phyloP scores from a whole-genome alignment of 805 yeast species.

The Saccharomycopsis sp. region DNA sequence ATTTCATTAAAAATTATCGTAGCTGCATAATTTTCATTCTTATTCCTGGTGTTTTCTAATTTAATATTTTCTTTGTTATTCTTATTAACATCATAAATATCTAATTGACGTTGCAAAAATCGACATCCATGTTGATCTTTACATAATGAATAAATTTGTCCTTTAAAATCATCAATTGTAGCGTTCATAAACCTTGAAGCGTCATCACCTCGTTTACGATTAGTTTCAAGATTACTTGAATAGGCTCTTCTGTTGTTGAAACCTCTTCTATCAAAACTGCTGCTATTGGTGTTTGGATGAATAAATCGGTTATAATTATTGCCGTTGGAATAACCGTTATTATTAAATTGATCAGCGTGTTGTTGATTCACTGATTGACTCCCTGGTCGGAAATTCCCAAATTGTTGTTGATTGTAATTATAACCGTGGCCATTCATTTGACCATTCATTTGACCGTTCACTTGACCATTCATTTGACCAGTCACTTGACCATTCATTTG shows the following conservation, averaged over 20 bases:
- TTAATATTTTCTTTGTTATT: conserved; percentile 7
- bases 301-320: background rate
- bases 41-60: background rate
- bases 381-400: too few species aligned
- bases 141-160: conserved; percentile 73
- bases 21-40: conserved; percentile 37
- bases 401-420: too few species aligned
- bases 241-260: conserved; percentile 1
- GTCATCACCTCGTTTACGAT: conserved; percentile 40
- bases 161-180: conserved; percentile 57
- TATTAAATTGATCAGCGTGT: background rate
- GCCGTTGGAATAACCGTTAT: background rate
- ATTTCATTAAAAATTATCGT: conserved; percentile 77
- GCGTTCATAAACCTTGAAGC: conserved; percentile 66
- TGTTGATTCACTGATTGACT: background rate
- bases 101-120: conserved; percentile 81
- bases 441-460: background rate
- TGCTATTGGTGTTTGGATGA: background rate
- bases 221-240: background rate
- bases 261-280: background rate
- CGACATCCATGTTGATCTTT: conserved; percentile 97
- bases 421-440: background rate
- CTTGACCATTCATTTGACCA: background rate
- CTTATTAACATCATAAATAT: conserved; percentile 42
- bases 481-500: background rate